phyloP scores from a whole-genome alignment of 345 rosid species.

The Aquilaria sinensis region DNA sequence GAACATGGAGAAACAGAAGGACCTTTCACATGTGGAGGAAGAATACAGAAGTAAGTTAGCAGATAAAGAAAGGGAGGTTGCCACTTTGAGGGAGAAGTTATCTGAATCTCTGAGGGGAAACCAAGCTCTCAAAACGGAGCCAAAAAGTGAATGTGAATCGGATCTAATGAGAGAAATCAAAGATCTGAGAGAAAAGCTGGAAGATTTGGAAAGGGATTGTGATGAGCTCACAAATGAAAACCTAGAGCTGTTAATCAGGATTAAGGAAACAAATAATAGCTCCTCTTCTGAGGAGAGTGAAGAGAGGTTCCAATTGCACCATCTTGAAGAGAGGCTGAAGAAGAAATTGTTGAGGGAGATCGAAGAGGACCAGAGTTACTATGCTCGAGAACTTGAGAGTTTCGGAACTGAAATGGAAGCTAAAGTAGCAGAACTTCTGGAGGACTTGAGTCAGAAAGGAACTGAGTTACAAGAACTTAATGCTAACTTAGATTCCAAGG shows the following conservation, averaged over 20 bases:
- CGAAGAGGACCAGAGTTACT: constrained; percentile 18
- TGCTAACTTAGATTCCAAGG: constrained; percentile 28
- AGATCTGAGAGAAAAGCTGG: constrained; percentile 33
- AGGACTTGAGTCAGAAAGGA: constrained; percentile 20
- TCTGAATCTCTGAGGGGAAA: constrained; percentile 15
- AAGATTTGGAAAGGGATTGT: constrained; percentile 52
- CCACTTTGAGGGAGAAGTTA: constrained; percentile 26
- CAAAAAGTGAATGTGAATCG: constrained; percentile 4
- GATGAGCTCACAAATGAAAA: constrained; percentile 65
- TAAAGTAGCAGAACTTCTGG: constrained; percentile 21
- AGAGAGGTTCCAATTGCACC: constrained; percentile 11
- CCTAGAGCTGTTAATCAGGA: constrained; percentile 37
- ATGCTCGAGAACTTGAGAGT: constrained; percentile 26
- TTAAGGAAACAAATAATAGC: constrained; percentile 26
- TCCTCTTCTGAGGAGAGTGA: constrained; percentile 10
- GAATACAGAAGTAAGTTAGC: constrained; percentile 23
- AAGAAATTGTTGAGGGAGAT: constrained; percentile 26
- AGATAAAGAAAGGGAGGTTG: constrained; percentile 32
- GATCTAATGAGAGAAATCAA: constrained; percentile 32
- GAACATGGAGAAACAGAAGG: constrained; percentile 4
- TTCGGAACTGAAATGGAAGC: constrained; percentile 27
- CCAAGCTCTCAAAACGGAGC: constrained; percentile 12
- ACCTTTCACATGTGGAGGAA: constrained; percentile 11
- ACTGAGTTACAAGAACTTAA: constrained; percentile 26
- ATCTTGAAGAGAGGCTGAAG: constrained; percentile 26